A percentile compares a stretch with the other conserved stretches of the same genome.
Evolutionary conservation across 371 early-diverging fungal species (phyloP).

Genomic region (Quaeritorhiza haematococci): DNA sequence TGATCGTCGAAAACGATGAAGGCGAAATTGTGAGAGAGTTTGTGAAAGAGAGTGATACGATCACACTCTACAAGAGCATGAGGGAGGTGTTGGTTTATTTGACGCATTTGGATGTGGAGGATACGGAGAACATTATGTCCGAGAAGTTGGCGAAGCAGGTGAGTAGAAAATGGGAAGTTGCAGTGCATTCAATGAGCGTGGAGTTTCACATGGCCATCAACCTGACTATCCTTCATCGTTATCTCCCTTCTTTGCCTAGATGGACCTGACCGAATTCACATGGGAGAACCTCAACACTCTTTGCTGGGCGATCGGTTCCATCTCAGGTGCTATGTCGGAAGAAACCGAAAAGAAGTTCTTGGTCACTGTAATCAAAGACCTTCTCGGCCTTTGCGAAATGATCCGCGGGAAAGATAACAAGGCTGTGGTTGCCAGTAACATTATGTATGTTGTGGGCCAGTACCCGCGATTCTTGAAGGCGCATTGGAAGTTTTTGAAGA

Average conservation of each 20-base stretch:
- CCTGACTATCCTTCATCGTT: background rate
- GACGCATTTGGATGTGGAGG: constrained; percentile 87
- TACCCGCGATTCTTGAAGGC: constrained; percentile 98
- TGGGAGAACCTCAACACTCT: constrained; percentile 96
- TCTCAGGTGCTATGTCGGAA: constrained; percentile 93
- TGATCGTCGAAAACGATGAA: constrained; percentile 99
- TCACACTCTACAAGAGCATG: constrained; percentile 97
- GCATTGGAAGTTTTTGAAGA: constrained; percentile 99
- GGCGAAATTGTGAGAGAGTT: constrained; percentile 99
- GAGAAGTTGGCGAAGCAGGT: constrained; percentile 85
- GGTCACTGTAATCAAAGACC: constrained; percentile 94
- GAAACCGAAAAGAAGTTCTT: constrained; percentile 97
- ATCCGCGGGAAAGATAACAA: constrained; percentile 98
- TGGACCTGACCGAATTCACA: constrained; percentile 92
- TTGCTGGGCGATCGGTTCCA: constrained; percentile 99
- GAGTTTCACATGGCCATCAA: too few relatives aligned
- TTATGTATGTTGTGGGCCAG: constrained; percentile 99
- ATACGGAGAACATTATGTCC: constrained; percentile 93
- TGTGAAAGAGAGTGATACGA: constrained; percentile 97
- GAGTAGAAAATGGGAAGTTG: constrained; percentile 7
- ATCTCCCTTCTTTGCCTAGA: constrained; percentile 32
- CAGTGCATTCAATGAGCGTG: background rate
- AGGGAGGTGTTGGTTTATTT: constrained; percentile 94
- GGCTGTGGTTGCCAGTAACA: constrained; percentile 99
- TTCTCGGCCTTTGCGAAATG: constrained; percentile 90